A percentile compares a stretch with the other conserved stretches of the same genome.
Evolutionary conservation across 2,329 filamentous ascomycete genomes (phyloP).

Genomic region (Sphaerostilbella broomeana): DNA sequence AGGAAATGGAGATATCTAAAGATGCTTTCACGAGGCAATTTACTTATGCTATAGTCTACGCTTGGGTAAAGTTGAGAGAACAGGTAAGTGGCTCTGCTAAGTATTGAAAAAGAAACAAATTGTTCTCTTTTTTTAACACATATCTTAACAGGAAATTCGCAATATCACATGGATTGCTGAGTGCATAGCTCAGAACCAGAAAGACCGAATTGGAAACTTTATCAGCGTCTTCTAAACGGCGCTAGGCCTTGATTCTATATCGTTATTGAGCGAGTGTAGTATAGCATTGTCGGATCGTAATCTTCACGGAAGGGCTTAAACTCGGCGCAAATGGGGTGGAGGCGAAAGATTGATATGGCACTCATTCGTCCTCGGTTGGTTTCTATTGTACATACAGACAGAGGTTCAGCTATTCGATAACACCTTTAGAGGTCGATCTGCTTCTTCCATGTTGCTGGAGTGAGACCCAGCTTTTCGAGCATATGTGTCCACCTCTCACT

Average conservation of each 20-base stretch:
- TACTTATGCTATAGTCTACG: slow-evolving; percentile 89
- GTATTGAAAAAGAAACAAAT: not conserved
- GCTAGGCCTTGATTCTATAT: slow-evolving; percentile 15
- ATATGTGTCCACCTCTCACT: slow-evolving; percentile 85
- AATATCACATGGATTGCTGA: slow-evolving; percentile 99
- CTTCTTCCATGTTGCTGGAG: slow-evolving; percentile 80
- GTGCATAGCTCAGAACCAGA: slow-evolving; percentile 99
- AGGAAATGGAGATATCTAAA: slow-evolving; percentile 98
- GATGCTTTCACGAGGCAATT: slow-evolving; percentile 93
- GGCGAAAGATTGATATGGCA: slow-evolving; percentile 15
- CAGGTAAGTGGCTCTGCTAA: slow-evolving; percentile 59
- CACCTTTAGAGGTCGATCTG: slow-evolving; percentile 56
- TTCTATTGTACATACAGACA: slow-evolving; percentile 46
- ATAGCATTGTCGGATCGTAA: slow-evolving; percentile 34
- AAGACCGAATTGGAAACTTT: slow-evolving; percentile 97
- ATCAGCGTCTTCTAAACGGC: slow-evolving; percentile 82
- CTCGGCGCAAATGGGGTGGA: slow-evolving; percentile 28
- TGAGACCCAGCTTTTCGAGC: slow-evolving; percentile 76
- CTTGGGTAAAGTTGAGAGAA: slow-evolving; percentile 95
- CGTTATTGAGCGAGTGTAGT: slow-evolving; percentile 36
- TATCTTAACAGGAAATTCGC: slow-evolving; percentile 73
- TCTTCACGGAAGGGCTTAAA: slow-evolving; percentile 27
- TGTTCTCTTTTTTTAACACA: not conserved
- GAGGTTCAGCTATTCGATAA: slow-evolving; percentile 35
- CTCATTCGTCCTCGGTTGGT: slow-evolving; percentile 23